A percentile compares a stretch with the other conserved stretches of the same genome.
These are phyloP conservation scores for Penicillium sp. DNA, from an alignment of 2,329 filamentous ascomycete species.

Conservation along the genomic window DNA sequence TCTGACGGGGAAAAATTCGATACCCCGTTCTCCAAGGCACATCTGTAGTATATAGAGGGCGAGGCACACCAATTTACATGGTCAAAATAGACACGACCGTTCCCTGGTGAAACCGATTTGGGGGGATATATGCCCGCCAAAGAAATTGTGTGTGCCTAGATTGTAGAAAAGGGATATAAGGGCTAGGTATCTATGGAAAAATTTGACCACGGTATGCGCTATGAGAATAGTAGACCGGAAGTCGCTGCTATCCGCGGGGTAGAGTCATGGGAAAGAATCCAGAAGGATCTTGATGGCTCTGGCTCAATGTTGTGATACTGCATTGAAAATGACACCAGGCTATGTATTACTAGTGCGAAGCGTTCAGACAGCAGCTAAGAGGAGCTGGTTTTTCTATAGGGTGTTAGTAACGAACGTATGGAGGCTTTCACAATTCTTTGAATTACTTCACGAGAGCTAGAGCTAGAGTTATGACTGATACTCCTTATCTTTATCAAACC, in stretches of 20 bases:
- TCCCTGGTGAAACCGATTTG: constrained; percentile 33
- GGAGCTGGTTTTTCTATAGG: no score
- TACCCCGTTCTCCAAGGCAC: constrained; percentile 32
- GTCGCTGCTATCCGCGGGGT: constrained; percentile 24
- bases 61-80: constrained; percentile 35
- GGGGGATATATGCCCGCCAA: constrained; percentile 34
- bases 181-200: constrained; percentile 41
- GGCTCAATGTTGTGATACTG: neutral
- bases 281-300: constrained; percentile 1
- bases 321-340: no score
- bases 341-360: no score
- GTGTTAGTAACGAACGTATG: no score
- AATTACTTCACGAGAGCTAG: no score
- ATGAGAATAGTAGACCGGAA: constrained; percentile 16
- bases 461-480: no score
- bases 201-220: constrained; percentile 36
- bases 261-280: constrained; percentile 18
- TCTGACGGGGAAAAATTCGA: constrained; percentile 41
- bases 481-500: no score
- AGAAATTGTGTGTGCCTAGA: constrained; percentile 33
- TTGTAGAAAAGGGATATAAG: constrained; percentile 31
- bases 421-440: no score
- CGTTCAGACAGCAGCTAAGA: neutral
- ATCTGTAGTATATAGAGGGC: constrained; percentile 35
- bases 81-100: constrained; percentile 36